Evolutionary conservation across 257 asterid species (phyloP).

Genomic region (Rauvolfia tetraphylla): DNA sequence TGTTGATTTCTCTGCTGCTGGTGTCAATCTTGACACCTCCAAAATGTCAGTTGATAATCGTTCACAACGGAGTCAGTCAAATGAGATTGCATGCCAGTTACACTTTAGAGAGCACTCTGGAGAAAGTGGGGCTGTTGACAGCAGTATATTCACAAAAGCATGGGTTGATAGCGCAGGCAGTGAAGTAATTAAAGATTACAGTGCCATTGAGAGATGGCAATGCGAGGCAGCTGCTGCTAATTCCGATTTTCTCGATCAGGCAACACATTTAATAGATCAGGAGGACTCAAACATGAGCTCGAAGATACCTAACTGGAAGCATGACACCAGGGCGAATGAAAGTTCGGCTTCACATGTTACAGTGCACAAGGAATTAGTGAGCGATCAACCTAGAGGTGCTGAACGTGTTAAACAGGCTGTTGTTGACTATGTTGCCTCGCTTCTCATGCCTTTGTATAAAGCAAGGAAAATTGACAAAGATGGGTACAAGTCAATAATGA

Average conservation of each 20-base stretch:
- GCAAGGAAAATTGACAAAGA: constrained; percentile 91
- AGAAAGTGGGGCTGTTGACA: constrained; percentile 79
- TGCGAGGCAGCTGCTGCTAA: constrained; percentile 99
- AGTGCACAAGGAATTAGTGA: constrained; percentile 45
- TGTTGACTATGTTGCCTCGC: constrained; percentile 88
- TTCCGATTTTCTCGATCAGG: constrained; percentile 66
- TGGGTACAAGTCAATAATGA: constrained; percentile 90
- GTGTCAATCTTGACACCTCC: constrained; percentile 69
- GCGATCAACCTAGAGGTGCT: constrained; percentile 70
- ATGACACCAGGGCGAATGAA: constrained; percentile 54
- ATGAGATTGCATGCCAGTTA: constrained; percentile 66
- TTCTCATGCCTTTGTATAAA: constrained; percentile 97
- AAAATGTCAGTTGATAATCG: constrained; percentile 55
- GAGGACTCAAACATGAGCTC: constrained; percentile 73
- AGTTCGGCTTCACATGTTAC: constrained; percentile 78
- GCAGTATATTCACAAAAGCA: constrained; percentile 80
- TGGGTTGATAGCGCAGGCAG: constrained; percentile 96
- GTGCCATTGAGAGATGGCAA: constrained; percentile 99
- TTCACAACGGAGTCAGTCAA: constrained; percentile 71
- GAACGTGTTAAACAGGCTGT: constrained; percentile 83
- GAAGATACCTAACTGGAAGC: constrained; percentile 36
- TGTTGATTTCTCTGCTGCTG: constrained; percentile 94
- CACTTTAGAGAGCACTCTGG: constrained; percentile 85
- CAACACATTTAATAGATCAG: constrained; percentile 63
- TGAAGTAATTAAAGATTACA: constrained; percentile 82